Base-by-base conservation (phyloP, 805 yeast genomes). In the Candida oleophila region DNA sequence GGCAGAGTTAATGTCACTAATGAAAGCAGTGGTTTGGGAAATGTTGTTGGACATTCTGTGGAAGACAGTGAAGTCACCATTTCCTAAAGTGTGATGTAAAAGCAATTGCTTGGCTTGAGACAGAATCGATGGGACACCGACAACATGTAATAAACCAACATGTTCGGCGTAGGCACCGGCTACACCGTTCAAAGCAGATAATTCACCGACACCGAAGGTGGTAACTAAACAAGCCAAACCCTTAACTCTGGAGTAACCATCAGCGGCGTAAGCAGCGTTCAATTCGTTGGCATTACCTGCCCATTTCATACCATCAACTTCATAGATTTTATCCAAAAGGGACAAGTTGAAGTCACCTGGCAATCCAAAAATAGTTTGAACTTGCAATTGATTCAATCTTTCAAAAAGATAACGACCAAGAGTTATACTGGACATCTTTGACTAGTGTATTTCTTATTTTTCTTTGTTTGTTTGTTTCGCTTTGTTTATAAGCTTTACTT, bases 201-300 rank as follows among this genome's bases (percentile, higher is more conserved):
- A 59, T 53, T 69, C 74, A 46, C 74, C 74, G 15, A 68, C 72
- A n/a, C 74, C 74, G 45, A 68, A 69, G 37, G 73, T 69, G 51
- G 74, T 68, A 41, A 69, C 64, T 19, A 69, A 53, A 53, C 66
- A 64, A 25, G 64, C 67, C 48, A 69, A 58, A 39, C 72, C 65
- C 54, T 68, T 69, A 48, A 69, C 64, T 50, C 75, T 54, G 33
- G 71, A 60, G 55, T 69, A 69, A 11, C 74, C 75, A 54, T 69
- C 75, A 14, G 75, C 75, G 16, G 75, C 71, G 51, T 69, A 68
- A 4, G 73, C 73, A 22, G 75, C 73, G 49, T 68, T 69, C 61
- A 69, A 62, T 55, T 69, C 73, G 56, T 69, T 69, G 61, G 73
- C 72, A 54, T 69, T 69, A 40, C 75, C 75, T 8, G 71, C 73